A percentile compares a stretch with the other conserved stretches of the same genome.
phyloP scores from a whole-genome alignment of 1,284 basidiomycete species.

The Apiotrichum akiyoshidainum region DNA sequence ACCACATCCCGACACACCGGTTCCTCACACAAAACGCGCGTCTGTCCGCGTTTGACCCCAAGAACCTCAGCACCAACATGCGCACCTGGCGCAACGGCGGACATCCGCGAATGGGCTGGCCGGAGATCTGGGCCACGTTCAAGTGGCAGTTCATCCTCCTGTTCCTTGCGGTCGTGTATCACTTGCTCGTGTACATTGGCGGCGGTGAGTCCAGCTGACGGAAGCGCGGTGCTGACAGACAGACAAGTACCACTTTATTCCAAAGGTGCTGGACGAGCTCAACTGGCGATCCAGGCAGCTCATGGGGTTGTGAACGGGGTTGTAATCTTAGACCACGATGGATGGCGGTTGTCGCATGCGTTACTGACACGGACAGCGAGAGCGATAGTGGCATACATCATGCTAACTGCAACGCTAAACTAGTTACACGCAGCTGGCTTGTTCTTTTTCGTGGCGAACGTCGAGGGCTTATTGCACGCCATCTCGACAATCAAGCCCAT shows the following conservation, averaged over 20 bases:
- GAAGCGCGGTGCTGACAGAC: background rate
- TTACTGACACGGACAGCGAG: no score
- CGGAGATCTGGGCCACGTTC: slow-evolving; percentile 30
- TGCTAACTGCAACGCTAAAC: no score
- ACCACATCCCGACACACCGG: slow-evolving; percentile 44
- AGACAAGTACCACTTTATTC: slow-evolving; percentile 43
- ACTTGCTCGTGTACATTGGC: slow-evolving; percentile 26
- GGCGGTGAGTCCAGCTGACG: slow-evolving; percentile 31
- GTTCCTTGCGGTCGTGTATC: slow-evolving; percentile 38
- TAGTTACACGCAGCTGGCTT: no score
- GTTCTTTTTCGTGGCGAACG: no score
- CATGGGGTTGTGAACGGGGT: background rate
- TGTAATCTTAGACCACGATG: no score
- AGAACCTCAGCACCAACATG: slow-evolving; percentile 36
- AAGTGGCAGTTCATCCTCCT: slow-evolving; percentile 35
- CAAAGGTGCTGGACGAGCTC: slow-evolving; percentile 28
- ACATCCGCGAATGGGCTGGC: slow-evolving; percentile 22
- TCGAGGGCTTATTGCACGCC: no score
- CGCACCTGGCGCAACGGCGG: slow-evolving; percentile 41
- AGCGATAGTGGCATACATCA: no score
- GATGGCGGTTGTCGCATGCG: no score
- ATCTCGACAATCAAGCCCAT: no score
- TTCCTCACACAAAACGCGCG: slow-evolving; percentile 43
- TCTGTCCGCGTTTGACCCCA: slow-evolving; percentile 28
- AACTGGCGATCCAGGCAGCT: slow-evolving; percentile 17